phyloP scores from a whole-genome alignment of 1,139 yeast genomes.

The Kazachstania sp. region DNA sequence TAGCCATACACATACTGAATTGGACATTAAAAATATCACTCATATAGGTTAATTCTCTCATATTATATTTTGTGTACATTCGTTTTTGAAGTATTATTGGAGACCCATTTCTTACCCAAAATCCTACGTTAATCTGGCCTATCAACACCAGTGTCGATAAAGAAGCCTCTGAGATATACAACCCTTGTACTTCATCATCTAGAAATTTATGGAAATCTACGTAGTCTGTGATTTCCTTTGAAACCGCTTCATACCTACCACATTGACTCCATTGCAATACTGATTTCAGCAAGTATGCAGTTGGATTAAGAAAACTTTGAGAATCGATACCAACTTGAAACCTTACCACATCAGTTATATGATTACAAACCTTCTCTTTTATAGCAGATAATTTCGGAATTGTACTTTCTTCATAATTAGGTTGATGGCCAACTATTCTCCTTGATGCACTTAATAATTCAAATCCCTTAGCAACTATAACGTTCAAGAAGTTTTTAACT shows the following conservation, averaged over 20 bases:
- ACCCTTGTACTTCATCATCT: conserved; percentile 14
- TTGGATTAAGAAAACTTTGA: conserved; percentile 29
- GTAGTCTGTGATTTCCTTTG: conserved; percentile 10
- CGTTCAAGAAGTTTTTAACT: conserved; percentile 13
- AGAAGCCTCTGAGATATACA: conserved; percentile 51
- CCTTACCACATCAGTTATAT: conserved; percentile 17
- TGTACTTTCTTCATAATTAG: neutral
- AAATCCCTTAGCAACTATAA: conserved; percentile 19
- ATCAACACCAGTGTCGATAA: conserved; percentile 65
- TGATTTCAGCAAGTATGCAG: conserved; percentile 28
- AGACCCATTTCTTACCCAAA: conserved; percentile 86
- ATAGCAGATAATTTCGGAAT: conserved; percentile 7
- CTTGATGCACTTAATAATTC: conserved; percentile 17
- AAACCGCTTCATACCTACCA: conserved; percentile 25
- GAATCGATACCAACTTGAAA: conserved; percentile 28
- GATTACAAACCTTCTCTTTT: conserved; percentile 22
- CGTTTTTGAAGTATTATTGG: conserved; percentile 72
- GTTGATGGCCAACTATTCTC: conserved; percentile 5
- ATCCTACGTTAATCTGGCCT: conserved; percentile 68
- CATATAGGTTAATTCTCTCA: conserved; percentile 73
- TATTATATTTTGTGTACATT: conserved; percentile 70
- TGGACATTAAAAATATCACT: conserved; percentile 73
- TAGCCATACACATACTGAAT: conserved; percentile 47
- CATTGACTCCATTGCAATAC: conserved; percentile 29
- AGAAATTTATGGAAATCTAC: conserved; percentile 14